Evolutionary conservation across 1,284 basidiomycete genomes (phyloP), one percentile per base, ranked within the genome.

Genomic region (Cryptococcus jaspeensis): DNA sequence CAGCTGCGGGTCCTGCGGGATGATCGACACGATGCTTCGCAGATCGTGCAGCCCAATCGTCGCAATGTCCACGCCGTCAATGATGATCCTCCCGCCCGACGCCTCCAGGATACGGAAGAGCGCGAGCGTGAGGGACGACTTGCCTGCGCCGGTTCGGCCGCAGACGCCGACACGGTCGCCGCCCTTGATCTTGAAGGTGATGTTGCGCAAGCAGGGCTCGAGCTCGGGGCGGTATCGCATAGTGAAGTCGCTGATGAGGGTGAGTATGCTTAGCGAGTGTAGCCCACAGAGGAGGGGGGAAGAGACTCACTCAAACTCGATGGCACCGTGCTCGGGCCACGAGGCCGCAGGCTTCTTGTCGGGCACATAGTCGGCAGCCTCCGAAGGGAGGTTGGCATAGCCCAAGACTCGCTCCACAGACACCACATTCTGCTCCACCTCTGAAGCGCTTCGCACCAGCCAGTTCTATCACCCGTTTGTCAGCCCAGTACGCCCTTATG

Each of bases 351-450:
- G 87, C 58, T 86, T 83, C 22, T 76, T 80, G 20, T 86, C 86
- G 0, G 85, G 82, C 9, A 89, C 79, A 62, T 89, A 87, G 59
- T 84, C 84, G 0, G 90, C 85, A 2, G 89, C 89, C 74, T 95
- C 92, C 0, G 87, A 80, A 13, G 80, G 71, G n/a, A 93, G 78
- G n/a, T 87, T 80, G 28, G 87, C 86, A 70, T 95, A 83, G 46
- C 80, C 79, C 38, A 83, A 67, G 3, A 84, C 79, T 52, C 83
- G 78, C 74, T 91, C 90, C 8, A 90, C 88, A 62, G 90, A 92
- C 60, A 94, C 91, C 66, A 96, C 88, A 71, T 94, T 95, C 73
- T 92, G 90, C 76, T 96, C 93, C 13, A 95, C 90, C 67, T 97
- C 93, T 59, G 88, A 90, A 0, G 90, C 89, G 15, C 86, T 87